Conservation (phyloP, 345 rosid genomes). For the Rhodamnia rubescens region DNA sequence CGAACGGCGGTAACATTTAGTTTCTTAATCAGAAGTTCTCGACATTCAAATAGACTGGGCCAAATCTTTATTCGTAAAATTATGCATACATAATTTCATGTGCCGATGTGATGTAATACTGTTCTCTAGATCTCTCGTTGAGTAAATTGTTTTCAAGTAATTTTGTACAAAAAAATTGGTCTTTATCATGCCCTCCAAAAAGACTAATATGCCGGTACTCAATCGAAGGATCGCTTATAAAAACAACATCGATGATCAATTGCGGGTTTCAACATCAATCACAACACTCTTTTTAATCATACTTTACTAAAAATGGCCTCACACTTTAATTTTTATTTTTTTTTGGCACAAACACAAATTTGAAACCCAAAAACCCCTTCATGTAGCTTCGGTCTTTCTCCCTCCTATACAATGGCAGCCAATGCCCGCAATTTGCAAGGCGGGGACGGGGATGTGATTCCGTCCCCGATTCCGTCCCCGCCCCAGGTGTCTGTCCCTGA, state of each 20-base stretch:
- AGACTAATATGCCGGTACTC: too few species aligned
- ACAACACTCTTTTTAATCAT: neutral
- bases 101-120: neutral
- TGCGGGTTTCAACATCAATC: neutral
- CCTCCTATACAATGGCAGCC: too few species aligned
- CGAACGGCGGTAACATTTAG: neutral
- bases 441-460: too few species aligned
- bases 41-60: neutral
- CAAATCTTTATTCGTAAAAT: too few species aligned
- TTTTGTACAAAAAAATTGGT: too few species aligned
- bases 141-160: rapidly evolving
- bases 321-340: neutral
- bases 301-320: neutral
- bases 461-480: too few species aligned
- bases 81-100: neutral
- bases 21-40: rapidly evolving
- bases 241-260: neutral
- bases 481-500: too few species aligned
- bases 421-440: too few species aligned
- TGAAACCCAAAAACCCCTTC: neutral
- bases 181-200: too few species aligned
- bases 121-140: neutral
- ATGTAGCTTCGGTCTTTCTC: too few species aligned
- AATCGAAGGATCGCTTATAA: too few species aligned
- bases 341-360: neutral